phyloP scores from a whole-genome alignment of 495 filamentous ascomycete species.

The Rhypophila decipiens region DNA sequence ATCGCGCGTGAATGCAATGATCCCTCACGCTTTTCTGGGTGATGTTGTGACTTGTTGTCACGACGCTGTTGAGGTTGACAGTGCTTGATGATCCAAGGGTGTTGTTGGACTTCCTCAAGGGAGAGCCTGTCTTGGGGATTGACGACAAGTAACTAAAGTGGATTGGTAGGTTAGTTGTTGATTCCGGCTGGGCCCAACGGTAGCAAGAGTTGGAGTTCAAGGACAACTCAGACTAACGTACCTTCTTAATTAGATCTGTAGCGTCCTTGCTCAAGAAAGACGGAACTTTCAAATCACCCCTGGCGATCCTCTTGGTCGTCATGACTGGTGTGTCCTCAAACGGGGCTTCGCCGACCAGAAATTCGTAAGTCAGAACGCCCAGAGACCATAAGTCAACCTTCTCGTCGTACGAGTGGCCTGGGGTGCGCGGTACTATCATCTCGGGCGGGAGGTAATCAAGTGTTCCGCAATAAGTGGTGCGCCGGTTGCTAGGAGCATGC shows the following conservation, averaged over 20 bases:
- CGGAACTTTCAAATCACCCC: conserved; percentile 91
- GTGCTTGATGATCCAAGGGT: not conserved
- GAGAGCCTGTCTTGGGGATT: not conserved
- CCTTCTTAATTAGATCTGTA: conserved; percentile 84
- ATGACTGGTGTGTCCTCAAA: conserved; percentile 94
- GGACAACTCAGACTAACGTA: conserved; percentile 35
- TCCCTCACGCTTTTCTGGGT: too few species aligned
- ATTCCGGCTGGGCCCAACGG: not conserved
- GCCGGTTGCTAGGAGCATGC: conserved; percentile 89
- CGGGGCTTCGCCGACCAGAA: conserved; percentile 89
- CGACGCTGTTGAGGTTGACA: too few species aligned
- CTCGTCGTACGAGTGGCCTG: conserved; percentile 83
- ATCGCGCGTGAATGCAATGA: too few species aligned
- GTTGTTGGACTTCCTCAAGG: not conserved
- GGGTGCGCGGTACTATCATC: conserved; percentile 79
- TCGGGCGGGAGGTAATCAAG: conserved; percentile 98
- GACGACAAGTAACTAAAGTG: not conserved
- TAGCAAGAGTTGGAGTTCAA: too few species aligned
- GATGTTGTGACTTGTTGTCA: too few species aligned
- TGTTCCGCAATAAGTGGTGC: conserved; percentile 94
- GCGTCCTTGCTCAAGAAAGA: conserved; percentile 86
- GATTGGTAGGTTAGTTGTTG: not conserved
- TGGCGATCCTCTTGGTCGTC: conserved; percentile 87
- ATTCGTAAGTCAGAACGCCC: conserved; percentile 94
- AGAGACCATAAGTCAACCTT: conserved; percentile 96